Conservation (phyloP, 257 asterid genomes). For the Haberlea rhodopensis region DNA sequence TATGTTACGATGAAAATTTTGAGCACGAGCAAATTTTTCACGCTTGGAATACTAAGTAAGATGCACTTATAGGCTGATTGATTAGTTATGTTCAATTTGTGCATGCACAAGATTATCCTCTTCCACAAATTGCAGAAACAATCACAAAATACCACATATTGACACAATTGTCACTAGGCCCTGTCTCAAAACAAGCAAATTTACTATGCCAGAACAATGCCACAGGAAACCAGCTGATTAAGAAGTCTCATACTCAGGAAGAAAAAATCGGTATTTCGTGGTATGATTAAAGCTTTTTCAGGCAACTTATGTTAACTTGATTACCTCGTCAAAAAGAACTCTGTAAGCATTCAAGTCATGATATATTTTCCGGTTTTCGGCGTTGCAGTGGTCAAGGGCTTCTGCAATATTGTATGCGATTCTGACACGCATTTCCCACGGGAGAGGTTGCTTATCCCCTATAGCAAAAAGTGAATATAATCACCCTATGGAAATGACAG, state of each 20-base stretch:
- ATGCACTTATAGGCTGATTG: neutral
- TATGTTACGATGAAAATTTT: neutral
- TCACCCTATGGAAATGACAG: neutral
- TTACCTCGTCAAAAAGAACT: slow-evolving; percentile 24
- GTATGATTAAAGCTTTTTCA: too few relatives aligned
- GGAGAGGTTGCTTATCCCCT: slow-evolving; percentile 26
- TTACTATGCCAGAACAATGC: too few relatives aligned
- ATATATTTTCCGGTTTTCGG: slow-evolving; percentile 47
- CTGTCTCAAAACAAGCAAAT: too few relatives aligned
- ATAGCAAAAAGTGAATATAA: slow-evolving; percentile 15
- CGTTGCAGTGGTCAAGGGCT: slow-evolving; percentile 24
- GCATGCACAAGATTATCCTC: neutral
- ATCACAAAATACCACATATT: too few relatives aligned
- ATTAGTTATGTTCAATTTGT: neutral
- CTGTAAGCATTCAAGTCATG: slow-evolving; percentile 43
- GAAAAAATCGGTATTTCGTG: too few relatives aligned
- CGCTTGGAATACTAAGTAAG: too few relatives aligned
- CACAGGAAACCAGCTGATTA: too few relatives aligned
- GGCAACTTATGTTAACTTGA: slow-evolving; percentile 1
- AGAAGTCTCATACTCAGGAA: neutral
- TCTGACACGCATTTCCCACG: slow-evolving; percentile 26
- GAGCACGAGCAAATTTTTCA: neutral
- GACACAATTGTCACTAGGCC: too few relatives aligned
- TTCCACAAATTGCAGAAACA: too few relatives aligned
- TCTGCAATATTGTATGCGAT: slow-evolving; percentile 23